Evolutionary conservation across 2,329 filamentous ascomycete species (phyloP), one percentile per base, ranked within the genome.

Genomic region (Fusarium hostae): DNA sequence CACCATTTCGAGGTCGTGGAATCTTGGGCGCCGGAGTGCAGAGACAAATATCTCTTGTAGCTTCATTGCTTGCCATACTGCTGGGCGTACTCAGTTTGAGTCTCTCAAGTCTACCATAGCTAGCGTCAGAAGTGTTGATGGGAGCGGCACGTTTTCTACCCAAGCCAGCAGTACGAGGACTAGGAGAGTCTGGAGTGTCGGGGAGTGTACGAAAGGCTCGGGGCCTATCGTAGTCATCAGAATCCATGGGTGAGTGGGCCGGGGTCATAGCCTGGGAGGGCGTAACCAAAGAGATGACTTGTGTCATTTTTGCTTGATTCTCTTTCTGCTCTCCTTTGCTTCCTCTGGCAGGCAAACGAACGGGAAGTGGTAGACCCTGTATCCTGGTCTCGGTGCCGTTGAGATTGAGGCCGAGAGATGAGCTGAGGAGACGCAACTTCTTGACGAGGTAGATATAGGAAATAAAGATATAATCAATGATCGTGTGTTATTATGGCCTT

Each of bases 1-100:
- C 81, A 90, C 88, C 87, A 76, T 90, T 90, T 50, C 87, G 82
- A 59, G 88, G 88, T 62, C 88, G 82, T 6, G 87, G 88, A 50
- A 89, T 85, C 76, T 89, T 89, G 8, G 87, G 87, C 22, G 84
- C 83, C 47, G 86, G 86, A 16, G 86, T 84, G 74, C 88, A 90
- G 68, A 89, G 82, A 78, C 88, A 90, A 37, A 89, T 85, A 50
- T 87, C 85, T 57, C 81, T 76, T 37, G 77, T 67, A n/a, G 70
- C 73, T 45, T 81, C 79, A 41, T 73, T 79, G 34, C 74, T 73
- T 57, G 75, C 75, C 74, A 77, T 75, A 34, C 66, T 76, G 50
- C 64, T 71, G n/a, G 79, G 72, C 32, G 78, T 75, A 43, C 72
- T 76, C 63, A 78, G 67, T 44, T 73, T 76, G 56, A 79, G 71